Base-by-base conservation (phyloP, 177 flowering plant species). In the Vitis hybrid region DNA sequence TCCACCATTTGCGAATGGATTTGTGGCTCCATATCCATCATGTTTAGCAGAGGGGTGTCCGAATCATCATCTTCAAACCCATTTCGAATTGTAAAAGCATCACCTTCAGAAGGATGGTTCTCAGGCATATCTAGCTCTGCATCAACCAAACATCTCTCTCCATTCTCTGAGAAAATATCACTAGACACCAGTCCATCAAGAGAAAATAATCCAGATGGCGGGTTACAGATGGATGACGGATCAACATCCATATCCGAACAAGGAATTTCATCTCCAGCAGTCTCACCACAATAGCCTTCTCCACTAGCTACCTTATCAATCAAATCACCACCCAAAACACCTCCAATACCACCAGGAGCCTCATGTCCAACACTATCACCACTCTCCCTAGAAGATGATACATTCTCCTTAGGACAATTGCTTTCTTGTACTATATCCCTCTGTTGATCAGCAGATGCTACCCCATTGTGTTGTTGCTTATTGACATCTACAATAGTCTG, bases 171-270 rank as follows among this genome's bases (percentile, higher is more conserved):
- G 32, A 60, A 27, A 35, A 59, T 68, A 74, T 68, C 52, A 61
- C 72, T 18, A 66, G 68, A 53, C 35, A 69, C 66, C 75, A 70
- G 52, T 53, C 56, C 74, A 66, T 72, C 66, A 66, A 69, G 27
- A 63, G 84, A 65, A 46, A 68, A 27, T 57, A 77, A 59, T n/a
- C 67, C 58, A 10, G 82, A 24, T 3, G 80, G 73, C 3, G 84
- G 74, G 58, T 66, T 60, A 54, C 79, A 73, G 14, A 66, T 74
- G 46, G 77, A 69, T 70, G 83, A 59, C 15, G 80, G 75, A 51
- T 84, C 89, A 58, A 78, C 66, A 65, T 83, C 87, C 86, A 83
- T 81, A 59, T 74, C 79, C 12, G 59, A 59, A 76, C 35, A 61
- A 72, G 61, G 9, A 72, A 54, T 59, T 55, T 68, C 74, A 67